These are phyloP conservation scores for Penicillium argentinense DNA, from an alignment of 495 filamentous ascomycete genomes.

Conservation along the genomic window DNA sequence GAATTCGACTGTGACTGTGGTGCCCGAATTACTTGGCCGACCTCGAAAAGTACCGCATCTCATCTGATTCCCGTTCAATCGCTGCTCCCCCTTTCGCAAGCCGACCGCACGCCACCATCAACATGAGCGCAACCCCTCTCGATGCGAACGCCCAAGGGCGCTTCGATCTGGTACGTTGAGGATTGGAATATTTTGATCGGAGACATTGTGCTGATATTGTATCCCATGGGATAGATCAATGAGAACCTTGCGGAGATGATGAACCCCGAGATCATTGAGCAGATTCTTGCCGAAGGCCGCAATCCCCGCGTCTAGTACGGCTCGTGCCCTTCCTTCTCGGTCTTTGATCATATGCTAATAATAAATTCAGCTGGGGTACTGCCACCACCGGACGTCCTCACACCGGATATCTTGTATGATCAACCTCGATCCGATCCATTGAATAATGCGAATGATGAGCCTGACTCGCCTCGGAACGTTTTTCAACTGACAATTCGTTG, in stretches of 20 bases:
- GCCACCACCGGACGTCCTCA: conserved; percentile 70
- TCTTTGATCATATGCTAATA: not conserved
- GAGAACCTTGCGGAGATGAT: conserved; percentile 82
- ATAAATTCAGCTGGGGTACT: not conserved
- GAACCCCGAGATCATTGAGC: conserved; percentile 81
- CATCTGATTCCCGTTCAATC: too few species aligned
- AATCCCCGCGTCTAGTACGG: conserved; percentile 85
- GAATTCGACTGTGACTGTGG: too few species aligned
- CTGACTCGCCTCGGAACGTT: too few species aligned
- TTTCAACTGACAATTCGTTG: too few species aligned
- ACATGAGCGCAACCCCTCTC: not conserved
- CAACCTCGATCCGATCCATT: too few species aligned
- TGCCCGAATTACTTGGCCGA: too few species aligned
- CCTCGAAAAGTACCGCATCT: too few species aligned
- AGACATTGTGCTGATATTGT: not conserved
- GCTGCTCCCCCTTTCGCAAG: not conserved
- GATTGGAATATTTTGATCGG: not conserved
- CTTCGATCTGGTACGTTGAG: not conserved
- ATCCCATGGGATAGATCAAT: conserved; percentile 64
- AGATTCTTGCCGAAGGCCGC: conserved; percentile 66
- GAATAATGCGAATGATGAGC: too few species aligned
- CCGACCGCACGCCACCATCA: not conserved
- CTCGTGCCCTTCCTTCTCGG: conserved; percentile 13
- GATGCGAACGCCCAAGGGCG: not conserved
- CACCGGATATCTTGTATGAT: conserved; percentile 83